A percentile compares a stretch with the other conserved stretches of the same genome.
Conservation (phyloP, 495 filamentous ascomycete genomes). For the Geoglossum glabrum region DNA sequence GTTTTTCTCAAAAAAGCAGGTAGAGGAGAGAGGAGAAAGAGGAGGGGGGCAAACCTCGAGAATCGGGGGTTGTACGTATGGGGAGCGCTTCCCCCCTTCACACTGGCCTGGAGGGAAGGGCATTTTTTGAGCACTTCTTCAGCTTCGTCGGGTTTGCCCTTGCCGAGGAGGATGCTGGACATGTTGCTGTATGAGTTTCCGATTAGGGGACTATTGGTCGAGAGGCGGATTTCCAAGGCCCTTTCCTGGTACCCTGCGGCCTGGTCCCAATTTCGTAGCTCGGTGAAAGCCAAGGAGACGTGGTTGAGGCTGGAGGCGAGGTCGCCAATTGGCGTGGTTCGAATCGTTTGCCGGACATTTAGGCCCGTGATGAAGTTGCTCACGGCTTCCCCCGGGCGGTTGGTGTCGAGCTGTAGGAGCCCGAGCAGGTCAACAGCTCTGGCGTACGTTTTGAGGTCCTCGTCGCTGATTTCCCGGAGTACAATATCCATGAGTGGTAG, state of each 20-base stretch:
- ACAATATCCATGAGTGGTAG: constrained; percentile 6
- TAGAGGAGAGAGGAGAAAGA: constrained; percentile 9
- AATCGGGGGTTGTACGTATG: constrained; percentile 12
- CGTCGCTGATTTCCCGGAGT: not conserved
- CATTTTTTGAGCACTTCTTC: constrained; percentile 14
- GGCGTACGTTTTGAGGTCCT: not conserved
- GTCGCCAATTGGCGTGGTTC: not conserved
- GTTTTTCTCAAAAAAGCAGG: constrained; percentile 10
- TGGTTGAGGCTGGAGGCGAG: not conserved
- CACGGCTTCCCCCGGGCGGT: not conserved
- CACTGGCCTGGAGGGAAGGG: constrained; percentile 14
- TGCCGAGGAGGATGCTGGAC: constrained; percentile 12
- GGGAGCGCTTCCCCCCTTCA: constrained; percentile 14
- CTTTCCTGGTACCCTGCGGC: constrained; percentile 10
- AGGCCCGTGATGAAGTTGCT: not conserved
- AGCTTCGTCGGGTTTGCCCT: constrained; percentile 13
- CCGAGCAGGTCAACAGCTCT: not conserved
- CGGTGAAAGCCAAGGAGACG: not conserved
- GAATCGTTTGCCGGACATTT: not conserved
- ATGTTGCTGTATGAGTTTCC: constrained; percentile 18
- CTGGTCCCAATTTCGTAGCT: not conserved
- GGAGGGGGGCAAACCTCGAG: constrained; percentile 12
- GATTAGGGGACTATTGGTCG: constrained; percentile 11
- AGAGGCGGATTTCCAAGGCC: constrained; percentile 13
- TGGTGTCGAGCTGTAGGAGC: not conserved